phyloP scores from a whole-genome alignment of 495 filamentous ascomycete species.

The Hypomontagnella monticulosa region DNA sequence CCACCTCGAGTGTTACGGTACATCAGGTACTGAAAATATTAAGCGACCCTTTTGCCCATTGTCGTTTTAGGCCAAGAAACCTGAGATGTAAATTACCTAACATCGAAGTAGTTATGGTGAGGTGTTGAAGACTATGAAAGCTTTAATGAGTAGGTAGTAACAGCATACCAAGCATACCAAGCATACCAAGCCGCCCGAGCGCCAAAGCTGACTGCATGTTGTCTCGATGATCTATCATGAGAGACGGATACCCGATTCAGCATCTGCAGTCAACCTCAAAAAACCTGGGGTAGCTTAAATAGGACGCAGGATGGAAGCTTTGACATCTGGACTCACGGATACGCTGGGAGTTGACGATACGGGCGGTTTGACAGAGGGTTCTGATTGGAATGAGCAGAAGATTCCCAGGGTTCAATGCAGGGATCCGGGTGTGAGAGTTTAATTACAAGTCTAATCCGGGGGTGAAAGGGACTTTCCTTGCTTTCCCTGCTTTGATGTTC shows the following conservation, averaged over 20 bases:
- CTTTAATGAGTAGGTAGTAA: too few species aligned
- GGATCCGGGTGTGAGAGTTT: slow-evolving; percentile 31
- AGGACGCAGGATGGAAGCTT: slow-evolving; percentile 23
- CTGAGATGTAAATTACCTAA: too few species aligned
- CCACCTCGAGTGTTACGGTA: slow-evolving; percentile 29
- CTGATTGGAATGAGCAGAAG: slow-evolving; percentile 27
- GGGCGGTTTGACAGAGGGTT: slow-evolving; percentile 3
- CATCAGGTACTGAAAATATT: neutral
- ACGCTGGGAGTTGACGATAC: slow-evolving; percentile 25
- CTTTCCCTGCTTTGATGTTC: neutral
- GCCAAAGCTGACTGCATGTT: slow-evolving; percentile 1
- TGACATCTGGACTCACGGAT: slow-evolving; percentile 14
- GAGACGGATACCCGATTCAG: slow-evolving; percentile 32
- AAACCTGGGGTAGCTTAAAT: slow-evolving; percentile 39
- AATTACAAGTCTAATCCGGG: slow-evolving; percentile 38
- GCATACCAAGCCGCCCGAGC: neutral
- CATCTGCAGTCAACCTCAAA: slow-evolving; percentile 30
- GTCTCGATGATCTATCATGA: neutral
- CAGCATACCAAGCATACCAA: too few species aligned
- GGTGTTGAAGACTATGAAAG: too few species aligned
- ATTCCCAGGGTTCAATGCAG: slow-evolving; percentile 26
- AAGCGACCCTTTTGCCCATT: neutral
- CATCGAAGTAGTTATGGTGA: too few species aligned
- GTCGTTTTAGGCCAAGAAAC: too few species aligned
- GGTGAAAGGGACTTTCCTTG: slow-evolving; percentile 17